These are phyloP conservation scores for Cercis canadensis DNA, from an alignment of 306 rosid genomes.

Conservation along the genomic window DNA sequence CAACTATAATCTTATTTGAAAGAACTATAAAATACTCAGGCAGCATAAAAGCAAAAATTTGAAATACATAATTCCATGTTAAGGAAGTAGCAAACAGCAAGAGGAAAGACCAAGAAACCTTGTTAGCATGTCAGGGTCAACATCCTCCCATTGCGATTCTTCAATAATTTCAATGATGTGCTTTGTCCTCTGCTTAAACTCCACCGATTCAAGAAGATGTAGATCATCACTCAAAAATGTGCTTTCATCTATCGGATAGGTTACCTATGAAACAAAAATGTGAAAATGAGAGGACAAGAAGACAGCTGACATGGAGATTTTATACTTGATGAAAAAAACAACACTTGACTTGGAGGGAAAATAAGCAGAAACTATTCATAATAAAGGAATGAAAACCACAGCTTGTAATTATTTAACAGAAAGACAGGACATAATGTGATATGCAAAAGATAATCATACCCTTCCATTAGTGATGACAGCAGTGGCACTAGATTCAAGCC, in stretches of 20 bases:
- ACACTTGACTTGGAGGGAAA: not conserved
- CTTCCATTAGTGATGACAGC: conserved; percentile 98
- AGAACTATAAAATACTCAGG: not conserved
- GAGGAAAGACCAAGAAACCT: conserved; percentile 60
- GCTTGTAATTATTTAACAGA: not conserved
- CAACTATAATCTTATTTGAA: conserved; percentile 25
- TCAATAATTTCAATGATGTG: conserved; percentile 83
- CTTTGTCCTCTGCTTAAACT: conserved; percentile 84
- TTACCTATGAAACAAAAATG: conserved; percentile 62
- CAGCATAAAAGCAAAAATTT: not conserved
- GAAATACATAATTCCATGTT: not conserved
- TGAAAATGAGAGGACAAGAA: conserved; percentile 23
- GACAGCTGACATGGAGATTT: conserved; percentile 9
- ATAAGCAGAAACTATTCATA: not conserved
- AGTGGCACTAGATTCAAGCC: conserved; percentile 68
- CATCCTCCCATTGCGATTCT: conserved; percentile 77
- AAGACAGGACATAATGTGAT: conserved; percentile 26
- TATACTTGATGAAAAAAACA: conserved; percentile 11
- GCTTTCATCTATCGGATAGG: conserved; percentile 56
- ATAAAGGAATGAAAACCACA: not conserved
- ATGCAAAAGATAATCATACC: conserved; percentile 60
- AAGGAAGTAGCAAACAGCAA: not conserved
- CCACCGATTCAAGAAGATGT: conserved; percentile 87
- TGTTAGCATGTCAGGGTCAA: conserved; percentile 85
- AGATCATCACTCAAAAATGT: conserved; percentile 89